These are phyloP conservation scores for Asterella californica DNA, from an alignment of 225 moss, liverwort and hornwort species.

Conservation along the genomic window DNA sequence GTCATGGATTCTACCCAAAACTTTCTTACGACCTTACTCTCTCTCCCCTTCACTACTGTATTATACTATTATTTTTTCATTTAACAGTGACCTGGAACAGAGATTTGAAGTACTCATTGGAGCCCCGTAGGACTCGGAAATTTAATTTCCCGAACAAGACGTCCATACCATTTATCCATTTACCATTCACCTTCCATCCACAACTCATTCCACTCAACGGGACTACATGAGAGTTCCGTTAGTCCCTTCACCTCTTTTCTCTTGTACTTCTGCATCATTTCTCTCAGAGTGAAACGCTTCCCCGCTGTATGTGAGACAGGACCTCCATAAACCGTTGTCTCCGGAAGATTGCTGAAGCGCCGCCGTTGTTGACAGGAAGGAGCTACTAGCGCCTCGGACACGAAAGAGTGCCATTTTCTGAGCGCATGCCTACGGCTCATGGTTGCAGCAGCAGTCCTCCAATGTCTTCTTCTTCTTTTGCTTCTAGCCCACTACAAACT, in stretches of 20 bases:
- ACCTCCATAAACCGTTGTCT: conserved; percentile 78
- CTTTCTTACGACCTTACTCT: neutral
- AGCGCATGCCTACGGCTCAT: neutral
- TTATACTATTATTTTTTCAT: too few relatives aligned
- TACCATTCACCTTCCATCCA: neutral
- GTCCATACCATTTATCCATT: neutral
- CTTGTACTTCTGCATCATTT: conserved; percentile 57
- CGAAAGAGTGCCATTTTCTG: neutral
- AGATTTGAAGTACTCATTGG: neutral
- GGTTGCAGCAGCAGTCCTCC: neutral
- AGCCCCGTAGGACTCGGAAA: too few relatives aligned
- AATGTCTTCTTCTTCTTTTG: too few relatives aligned
- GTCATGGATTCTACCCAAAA: neutral
- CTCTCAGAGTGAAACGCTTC: conserved; percentile 82
- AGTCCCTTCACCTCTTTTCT: conserved; percentile 30
- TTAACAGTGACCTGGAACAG: neutral
- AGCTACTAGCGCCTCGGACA: conserved; percentile 1
- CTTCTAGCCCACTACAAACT: neutral
- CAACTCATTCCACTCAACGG: neutral
- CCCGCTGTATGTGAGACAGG: conserved; percentile 71
- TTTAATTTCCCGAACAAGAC: neutral
- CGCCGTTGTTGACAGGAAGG: conserved; percentile 10
- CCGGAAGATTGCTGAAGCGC: conserved; percentile 78
- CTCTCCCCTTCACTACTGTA: neutral
- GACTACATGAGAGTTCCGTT: neutral